Evolutionary conservation across 1,284 basidiomycete genomes (phyloP).

Genomic region (Naganishia sp.): DNA sequence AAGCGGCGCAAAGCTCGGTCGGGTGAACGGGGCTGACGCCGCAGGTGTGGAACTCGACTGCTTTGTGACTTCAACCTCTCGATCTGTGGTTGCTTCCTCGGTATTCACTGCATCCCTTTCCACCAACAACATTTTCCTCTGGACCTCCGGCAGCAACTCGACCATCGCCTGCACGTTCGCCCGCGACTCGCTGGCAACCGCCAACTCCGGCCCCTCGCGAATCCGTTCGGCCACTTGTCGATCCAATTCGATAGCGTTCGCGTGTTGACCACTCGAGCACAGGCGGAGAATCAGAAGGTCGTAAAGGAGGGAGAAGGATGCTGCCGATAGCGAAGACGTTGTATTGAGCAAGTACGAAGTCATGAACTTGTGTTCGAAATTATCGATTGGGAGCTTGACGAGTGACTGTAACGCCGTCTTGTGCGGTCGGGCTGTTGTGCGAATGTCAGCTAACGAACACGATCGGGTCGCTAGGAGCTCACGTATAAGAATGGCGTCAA

Average conservation of each 20-base stretch:
- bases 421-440: constrained; percentile 8
- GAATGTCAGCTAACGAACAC: background rate
- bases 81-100: background rate
- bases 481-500: constrained; percentile 30
- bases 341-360: constrained; percentile 47
- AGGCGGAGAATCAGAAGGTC: constrained; percentile 78
- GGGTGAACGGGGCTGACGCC: background rate
- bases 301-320: constrained; percentile 65
- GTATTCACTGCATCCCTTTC: constrained; percentile 38
- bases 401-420: constrained; percentile 40
- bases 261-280: constrained; percentile 70
- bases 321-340: constrained; percentile 57
- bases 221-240: constrained; percentile 28
- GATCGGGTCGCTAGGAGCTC: background rate
- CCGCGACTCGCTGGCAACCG: constrained; percentile 50
- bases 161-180: constrained; percentile 70
- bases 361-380: constrained; percentile 47
- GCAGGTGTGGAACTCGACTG: no score
- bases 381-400: constrained; percentile 46
- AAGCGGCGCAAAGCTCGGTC: constrained; percentile 28
- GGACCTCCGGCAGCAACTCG: constrained; percentile 62
- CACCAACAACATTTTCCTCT: constrained; percentile 53
- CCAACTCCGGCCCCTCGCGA: constrained; percentile 52
- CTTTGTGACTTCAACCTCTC: background rate
- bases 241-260: constrained; percentile 73